These are phyloP conservation scores for Globisporangium perplexum DNA, from an alignment of 352 stramenopile species.

Conservation along the genomic window DNA sequence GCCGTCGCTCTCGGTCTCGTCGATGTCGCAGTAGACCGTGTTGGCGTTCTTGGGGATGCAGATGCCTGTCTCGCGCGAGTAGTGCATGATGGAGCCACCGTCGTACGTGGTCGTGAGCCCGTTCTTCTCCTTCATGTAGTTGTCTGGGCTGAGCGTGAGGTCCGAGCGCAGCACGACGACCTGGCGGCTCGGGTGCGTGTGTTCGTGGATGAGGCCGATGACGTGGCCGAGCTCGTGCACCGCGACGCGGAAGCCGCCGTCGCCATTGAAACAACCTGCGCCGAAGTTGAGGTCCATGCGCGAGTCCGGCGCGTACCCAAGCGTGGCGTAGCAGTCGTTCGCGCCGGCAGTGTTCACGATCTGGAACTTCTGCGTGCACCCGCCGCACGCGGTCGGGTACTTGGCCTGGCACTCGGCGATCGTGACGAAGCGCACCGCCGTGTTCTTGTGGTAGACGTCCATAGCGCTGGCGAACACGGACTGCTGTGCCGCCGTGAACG, in stretches of 20 bases:
- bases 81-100: constrained; percentile 40
- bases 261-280: constrained; percentile 30
- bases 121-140: constrained; percentile 34
- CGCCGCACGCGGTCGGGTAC: constrained; percentile 29
- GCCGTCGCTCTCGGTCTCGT: constrained; percentile 21
- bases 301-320: constrained; percentile 30
- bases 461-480: constrained; percentile 29
- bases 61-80: constrained; percentile 29
- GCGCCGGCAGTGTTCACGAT: constrained; percentile 22
- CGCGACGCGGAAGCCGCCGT: constrained; percentile 28
- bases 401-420: constrained; percentile 20
- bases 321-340: constrained; percentile 33
- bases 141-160: constrained; percentile 40
- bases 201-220: constrained; percentile 38
- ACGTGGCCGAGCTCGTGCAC: constrained; percentile 42
- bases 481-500: constrained; percentile 26
- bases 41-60: constrained; percentile 27
- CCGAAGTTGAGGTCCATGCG: constrained; percentile 44
- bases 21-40: constrained; percentile 31
- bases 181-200: constrained; percentile 38
- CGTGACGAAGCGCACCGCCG: constrained; percentile 27
- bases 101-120: constrained; percentile 27
- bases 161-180: constrained; percentile 34
- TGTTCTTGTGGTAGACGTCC: constrained; percentile 28
- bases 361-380: constrained; percentile 28